Conservation (phyloP, 2,329 filamentous ascomycete species). For the Claviceps africana region DNA sequence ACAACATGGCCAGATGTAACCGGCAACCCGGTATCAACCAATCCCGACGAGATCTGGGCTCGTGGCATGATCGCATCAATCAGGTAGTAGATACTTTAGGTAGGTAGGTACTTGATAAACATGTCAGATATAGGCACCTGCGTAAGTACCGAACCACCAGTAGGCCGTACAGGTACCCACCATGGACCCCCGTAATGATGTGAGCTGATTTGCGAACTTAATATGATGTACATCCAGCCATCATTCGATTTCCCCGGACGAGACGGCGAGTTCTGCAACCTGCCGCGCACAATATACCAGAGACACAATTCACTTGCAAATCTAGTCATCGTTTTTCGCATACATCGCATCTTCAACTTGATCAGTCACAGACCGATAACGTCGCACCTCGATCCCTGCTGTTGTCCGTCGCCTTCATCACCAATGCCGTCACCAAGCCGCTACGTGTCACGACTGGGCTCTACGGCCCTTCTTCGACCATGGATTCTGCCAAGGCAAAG, state of each 20-base stretch:
- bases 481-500: not conserved
- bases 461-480: not conserved
- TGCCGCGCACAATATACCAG: not conserved
- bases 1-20: not conserved
- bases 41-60: too few relatives aligned
- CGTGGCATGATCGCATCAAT: not conserved
- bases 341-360: not conserved
- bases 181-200: not conserved
- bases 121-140: too few relatives aligned
- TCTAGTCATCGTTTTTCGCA: not conserved
- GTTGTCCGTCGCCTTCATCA: too few relatives aligned
- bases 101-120: too few relatives aligned
- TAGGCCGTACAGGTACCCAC: not conserved
- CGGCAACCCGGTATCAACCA: not conserved
- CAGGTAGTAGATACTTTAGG: too few relatives aligned
- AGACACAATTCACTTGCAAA: not conserved
- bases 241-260: not conserved
- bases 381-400: not conserved
- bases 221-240: not conserved
- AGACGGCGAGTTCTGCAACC: not conserved
- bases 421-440: slow-evolving; percentile 2
- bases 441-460: not conserved
- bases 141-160: too few relatives aligned
- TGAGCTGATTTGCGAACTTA: not conserved
- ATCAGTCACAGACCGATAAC: not conserved